These are phyloP conservation scores for Candida orba DNA, from an alignment of 805 yeast species.

Conservation along the genomic window DNA sequence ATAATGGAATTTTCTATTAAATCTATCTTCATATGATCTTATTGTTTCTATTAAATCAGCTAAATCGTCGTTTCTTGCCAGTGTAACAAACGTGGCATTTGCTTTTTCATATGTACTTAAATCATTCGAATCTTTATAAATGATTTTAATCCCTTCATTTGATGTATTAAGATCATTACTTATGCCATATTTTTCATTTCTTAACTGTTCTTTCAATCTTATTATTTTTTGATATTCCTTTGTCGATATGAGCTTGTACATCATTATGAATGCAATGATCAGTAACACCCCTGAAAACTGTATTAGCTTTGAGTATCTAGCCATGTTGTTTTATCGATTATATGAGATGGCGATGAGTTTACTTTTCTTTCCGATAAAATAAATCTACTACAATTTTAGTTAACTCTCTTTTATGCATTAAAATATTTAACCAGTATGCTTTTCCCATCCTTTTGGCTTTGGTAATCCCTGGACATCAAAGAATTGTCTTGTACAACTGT, in stretches of 20 bases:
- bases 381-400: neutral
- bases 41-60: constrained; percentile 45
- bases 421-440: constrained; percentile 33
- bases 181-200: constrained; percentile 13
- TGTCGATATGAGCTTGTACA: constrained; percentile 15
- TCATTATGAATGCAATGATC: constrained; percentile 12
- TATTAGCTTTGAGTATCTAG: constrained; percentile 11
- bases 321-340: constrained; percentile 3
- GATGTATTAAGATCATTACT: constrained; percentile 9
- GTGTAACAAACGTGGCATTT: constrained; percentile 60
- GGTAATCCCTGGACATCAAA: constrained; percentile 45
- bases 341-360: neutral
- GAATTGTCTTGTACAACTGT: constrained; percentile 64
- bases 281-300: constrained; percentile 15
- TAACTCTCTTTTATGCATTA: neutral
- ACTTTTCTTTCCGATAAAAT: too few relatives aligned
- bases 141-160: constrained; percentile 5
- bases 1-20: constrained; percentile 61
- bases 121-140: constrained; percentile 42
- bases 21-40: constrained; percentile 68
- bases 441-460: constrained; percentile 69
- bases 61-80: constrained; percentile 59
- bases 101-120: constrained; percentile 30
- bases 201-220: constrained; percentile 13
- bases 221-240: constrained; percentile 14